phyloP scores from a whole-genome alignment of 768 basidiomycete genomes.

The Panellus pusillus region DNA sequence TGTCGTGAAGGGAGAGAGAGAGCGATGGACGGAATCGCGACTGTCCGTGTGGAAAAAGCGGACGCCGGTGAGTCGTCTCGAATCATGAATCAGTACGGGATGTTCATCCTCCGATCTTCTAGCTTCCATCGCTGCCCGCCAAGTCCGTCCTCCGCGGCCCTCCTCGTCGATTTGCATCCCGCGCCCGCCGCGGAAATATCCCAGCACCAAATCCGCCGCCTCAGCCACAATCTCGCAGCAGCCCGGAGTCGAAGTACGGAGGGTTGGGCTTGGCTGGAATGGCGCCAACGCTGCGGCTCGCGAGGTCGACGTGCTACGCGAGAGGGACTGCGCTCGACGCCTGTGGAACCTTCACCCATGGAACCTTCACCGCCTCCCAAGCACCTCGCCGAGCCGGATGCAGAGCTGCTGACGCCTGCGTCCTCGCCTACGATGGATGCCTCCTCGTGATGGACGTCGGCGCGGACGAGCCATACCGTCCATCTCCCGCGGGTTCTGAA shows the following conservation, averaged over 20 bases:
- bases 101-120: too few species aligned
- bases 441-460: background rate
- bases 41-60: constrained; percentile 7
- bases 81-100: too few species aligned
- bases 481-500: constrained; percentile 14
- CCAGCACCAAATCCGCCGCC: constrained; percentile 12
- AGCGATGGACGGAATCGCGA: constrained; percentile 14
- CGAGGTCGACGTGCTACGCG: background rate
- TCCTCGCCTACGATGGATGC: too few species aligned
- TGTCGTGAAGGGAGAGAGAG: constrained; percentile 20
- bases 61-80: too few species aligned
- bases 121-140: too few species aligned
- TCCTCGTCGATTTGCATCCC: too few species aligned
- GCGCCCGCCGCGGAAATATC: background rate
- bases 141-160: too few species aligned
- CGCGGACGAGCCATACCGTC: constrained; percentile 13
- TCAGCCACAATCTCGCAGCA: constrained; percentile 11
- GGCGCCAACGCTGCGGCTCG: background rate
- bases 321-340: background rate
- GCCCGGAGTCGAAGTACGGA: background rate
- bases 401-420: background rate
- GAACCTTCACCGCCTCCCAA: background rate
- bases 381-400: background rate
- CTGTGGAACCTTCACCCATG: background rate
- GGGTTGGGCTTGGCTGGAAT: background rate